A percentile compares a stretch with the other conserved stretches of the same genome.
Evolutionary conservation across 306 rosid genomes (phyloP).

Genomic region (Carpinus fangiana): DNA sequence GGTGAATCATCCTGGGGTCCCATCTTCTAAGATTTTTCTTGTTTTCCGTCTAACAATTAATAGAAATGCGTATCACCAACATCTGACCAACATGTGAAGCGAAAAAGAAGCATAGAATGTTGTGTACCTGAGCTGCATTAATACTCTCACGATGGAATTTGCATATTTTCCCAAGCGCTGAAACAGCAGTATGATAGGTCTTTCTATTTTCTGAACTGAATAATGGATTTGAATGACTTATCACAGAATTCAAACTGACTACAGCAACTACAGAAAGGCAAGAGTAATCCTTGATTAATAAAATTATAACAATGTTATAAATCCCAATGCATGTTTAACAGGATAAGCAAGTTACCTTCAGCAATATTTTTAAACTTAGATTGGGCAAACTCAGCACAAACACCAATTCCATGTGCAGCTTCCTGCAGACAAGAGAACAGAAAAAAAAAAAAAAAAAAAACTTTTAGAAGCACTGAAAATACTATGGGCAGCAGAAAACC

Average conservation of each 20-base stretch:
- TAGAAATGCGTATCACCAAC: background rate
- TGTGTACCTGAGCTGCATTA: conserved; percentile 12
- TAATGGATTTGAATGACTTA: background rate
- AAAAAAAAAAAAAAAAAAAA: conserved; percentile 1
- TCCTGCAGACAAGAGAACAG: conserved; percentile 18
- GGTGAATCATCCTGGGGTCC: too few relatives aligned
- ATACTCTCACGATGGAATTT: conserved; percentile 21
- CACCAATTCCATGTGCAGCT: conserved; percentile 32
- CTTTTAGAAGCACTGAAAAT: too few relatives aligned
- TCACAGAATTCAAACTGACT: background rate
- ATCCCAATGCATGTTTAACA: background rate
- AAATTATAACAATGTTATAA: background rate
- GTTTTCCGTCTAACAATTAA: too few relatives aligned
- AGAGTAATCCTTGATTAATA: background rate
- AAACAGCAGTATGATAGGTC: conserved; percentile 23
- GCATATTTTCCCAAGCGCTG: conserved; percentile 34
- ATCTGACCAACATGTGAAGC: background rate
- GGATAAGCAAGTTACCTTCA: conserved; percentile 21
- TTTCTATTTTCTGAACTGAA: background rate
- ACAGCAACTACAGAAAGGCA: conserved; percentile 22
- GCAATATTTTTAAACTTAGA: conserved; percentile 4
- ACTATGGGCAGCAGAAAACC: too few relatives aligned
- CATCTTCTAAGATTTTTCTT: too few relatives aligned
- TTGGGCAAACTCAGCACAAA: conserved; percentile 22
- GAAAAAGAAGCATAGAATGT: background rate